Conservation (phyloP, 2,329 filamentous ascomycete species). For the Paraphaeosphaeria minitans region DNA sequence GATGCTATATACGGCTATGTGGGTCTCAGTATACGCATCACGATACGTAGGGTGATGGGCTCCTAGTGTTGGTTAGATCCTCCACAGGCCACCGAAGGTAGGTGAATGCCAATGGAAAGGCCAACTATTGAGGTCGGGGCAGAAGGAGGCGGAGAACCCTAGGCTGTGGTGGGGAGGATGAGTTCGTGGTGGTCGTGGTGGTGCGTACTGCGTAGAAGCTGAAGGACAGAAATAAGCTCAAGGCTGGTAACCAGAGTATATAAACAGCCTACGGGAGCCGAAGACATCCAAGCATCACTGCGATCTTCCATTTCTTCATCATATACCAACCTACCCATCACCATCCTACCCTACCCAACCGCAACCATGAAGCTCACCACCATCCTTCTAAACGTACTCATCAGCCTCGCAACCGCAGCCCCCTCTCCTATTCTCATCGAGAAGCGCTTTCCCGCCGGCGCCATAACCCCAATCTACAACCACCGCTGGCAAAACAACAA, state of each 20-base stretch:
- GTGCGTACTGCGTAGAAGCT: not conserved
- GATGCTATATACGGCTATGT: too few species aligned
- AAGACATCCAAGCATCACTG: too few species aligned
- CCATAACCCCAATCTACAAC: constrained; percentile 10
- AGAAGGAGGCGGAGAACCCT: not conserved
- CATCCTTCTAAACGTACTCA: constrained; percentile 7
- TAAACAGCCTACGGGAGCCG: too few species aligned
- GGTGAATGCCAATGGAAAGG: too few species aligned
- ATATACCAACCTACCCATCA: too few species aligned
- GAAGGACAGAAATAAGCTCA: not conserved
- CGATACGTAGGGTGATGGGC: not conserved
- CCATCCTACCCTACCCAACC: not conserved
- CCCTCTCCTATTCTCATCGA: constrained; percentile 1
- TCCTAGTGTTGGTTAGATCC: too few species aligned
- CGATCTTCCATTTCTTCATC: too few species aligned
- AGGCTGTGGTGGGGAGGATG: too few species aligned
- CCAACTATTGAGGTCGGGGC: not conserved
- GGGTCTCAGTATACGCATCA: not conserved
- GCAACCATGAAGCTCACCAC: constrained; percentile 7
- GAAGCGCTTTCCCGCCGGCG: constrained; percentile 6
- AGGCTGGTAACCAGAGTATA: not conserved
- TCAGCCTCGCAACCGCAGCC: constrained; percentile 5
- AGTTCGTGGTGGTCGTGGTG: not conserved
- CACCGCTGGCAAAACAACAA: not conserved
- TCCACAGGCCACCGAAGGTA: not conserved